Evolutionary conservation across 2,329 filamentous ascomycete species (phyloP).

Genomic region (Aspergillus neotritici): DNA sequence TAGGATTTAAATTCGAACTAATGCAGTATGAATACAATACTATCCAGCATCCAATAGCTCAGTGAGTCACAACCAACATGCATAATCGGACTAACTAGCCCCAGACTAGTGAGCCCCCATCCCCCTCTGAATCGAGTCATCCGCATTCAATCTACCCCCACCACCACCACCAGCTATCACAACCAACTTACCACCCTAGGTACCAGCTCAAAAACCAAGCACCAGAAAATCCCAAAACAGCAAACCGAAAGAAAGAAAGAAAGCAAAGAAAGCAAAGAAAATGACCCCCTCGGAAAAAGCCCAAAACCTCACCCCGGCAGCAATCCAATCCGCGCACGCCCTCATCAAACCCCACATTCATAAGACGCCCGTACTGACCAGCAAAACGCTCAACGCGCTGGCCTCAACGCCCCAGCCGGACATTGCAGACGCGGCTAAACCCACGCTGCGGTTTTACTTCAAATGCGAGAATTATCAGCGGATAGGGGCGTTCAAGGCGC

Average conservation of each 20-base stretch:
- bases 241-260: conserved; percentile 68
- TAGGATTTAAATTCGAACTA: no score
- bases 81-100: no score
- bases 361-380: conserved; percentile 76
- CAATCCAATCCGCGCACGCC: conserved; percentile 65
- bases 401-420: conserved; percentile 64
- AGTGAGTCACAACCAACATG: no score
- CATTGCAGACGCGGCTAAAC: conserved; percentile 42
- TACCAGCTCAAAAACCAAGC: no score
- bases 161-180: no score
- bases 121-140: no score
- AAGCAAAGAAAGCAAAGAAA: conserved; percentile 12
- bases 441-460: conserved; percentile 73
- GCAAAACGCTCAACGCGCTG: conserved; percentile 64
- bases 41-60: no score
- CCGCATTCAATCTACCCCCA: no score
- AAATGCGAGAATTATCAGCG: conserved; percentile 93
- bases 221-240: conserved; percentile 43
- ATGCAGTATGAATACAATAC: no score
- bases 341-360: conserved; percentile 73
- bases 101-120: no score
- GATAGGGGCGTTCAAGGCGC: conserved; percentile 85
- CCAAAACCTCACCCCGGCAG: conserved; percentile 60
- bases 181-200: no score
- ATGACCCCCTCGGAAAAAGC: conserved; percentile 33